Base-by-base conservation (phyloP, 768 basidiomycete genomes). In the Glaciozyma antarctica region DNA sequence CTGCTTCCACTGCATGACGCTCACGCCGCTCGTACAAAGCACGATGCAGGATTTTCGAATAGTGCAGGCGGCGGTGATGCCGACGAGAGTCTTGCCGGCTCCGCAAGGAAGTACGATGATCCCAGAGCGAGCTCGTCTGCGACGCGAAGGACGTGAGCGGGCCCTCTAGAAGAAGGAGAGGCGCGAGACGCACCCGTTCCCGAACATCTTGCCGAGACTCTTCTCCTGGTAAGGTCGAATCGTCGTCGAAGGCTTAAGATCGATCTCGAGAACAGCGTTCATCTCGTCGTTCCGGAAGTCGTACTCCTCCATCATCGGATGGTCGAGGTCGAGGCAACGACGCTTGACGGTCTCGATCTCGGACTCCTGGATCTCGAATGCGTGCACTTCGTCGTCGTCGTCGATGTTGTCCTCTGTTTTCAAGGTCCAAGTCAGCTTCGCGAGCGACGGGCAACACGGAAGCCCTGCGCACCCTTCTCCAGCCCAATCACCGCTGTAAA, bases 161-260 rank as follows among this genome's bases (percentile, higher is more conserved):
- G 19, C n/a, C 15, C 13, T 16, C 34, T 58, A 19, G 28, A 30
- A 10, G 26, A 69, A 58, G 41, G 15, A 32, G 45, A 6, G 3
- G n/a, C 1, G n/a, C 32, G 21, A 17, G 28, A 69, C 82, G 61
- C 77, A 91, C 89, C 92, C 95, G 76, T 99, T 98, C 60, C 95
- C 94, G 77, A 99, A 99, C 95, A 99, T 99, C 79, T 99, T 99
- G 71, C 90, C 92, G 51, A 99, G 79, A 75, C 89, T 92, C 60
- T 95, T 99, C 78, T 98, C 94, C 77, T 99, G 95, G 77, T 99
- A 99, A 19, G 95, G 91, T 61, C 95, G 83, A 75, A 99, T 95
- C 67, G 94, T 88, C 3, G 95, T 98, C 44, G 91, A 88, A 4
- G 95, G 95, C 76, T 99, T 99, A 61, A 99, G 83, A 77, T 99